Evolutionary conservation across 2,329 filamentous ascomycete genomes (phyloP), one percentile per base, ranked within the genome.

Genomic region (Aspergillus glaucus): DNA sequence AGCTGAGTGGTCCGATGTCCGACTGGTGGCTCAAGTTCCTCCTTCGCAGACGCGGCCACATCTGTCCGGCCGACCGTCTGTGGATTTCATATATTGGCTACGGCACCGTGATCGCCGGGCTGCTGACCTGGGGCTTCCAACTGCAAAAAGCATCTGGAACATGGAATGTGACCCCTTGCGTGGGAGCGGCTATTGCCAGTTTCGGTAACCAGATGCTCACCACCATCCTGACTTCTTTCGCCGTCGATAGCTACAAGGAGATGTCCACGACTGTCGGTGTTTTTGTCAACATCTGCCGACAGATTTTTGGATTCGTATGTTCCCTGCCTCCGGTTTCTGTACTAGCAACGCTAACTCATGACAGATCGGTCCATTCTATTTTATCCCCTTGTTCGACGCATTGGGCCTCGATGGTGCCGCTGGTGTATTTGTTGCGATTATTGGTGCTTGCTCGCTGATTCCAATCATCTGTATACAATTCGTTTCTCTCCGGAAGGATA

Each of bases 181-280:
- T 82, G 14, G 79, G 80, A 4, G 72, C 71, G 5, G 79, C 72
- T 2, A 74, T 79, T 51, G 71, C 69, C 0, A 75, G 73, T 0
- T 75, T 72, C 4, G 80, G 81, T 0, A 82, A 81, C 50, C 80
- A 84, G 61, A 75, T 84, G 39, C 72, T 82, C 14, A 83, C 80
- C 0, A 83, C 81, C 0, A 76, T 82, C 2, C 59, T 81, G 40
- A 76, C 81, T 21, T 82, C 81, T 0, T 84, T 82, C 58, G 75
- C 79, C 0, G 75, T 84, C 1, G 81, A 84, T 54, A 79, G 77
- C 56, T 75, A 80, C 51, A 71, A 67, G 2, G 68, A 77, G 24
- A 72, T 79, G 37, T 71, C 78, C 0, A 75, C 75, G 1, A 74
- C 75, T 46, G 72, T 83, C 15, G 80, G 79, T 2, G 79, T 81